Base-by-base conservation (phyloP, 345 rosid species). In the Passiflora organensis region DNA sequence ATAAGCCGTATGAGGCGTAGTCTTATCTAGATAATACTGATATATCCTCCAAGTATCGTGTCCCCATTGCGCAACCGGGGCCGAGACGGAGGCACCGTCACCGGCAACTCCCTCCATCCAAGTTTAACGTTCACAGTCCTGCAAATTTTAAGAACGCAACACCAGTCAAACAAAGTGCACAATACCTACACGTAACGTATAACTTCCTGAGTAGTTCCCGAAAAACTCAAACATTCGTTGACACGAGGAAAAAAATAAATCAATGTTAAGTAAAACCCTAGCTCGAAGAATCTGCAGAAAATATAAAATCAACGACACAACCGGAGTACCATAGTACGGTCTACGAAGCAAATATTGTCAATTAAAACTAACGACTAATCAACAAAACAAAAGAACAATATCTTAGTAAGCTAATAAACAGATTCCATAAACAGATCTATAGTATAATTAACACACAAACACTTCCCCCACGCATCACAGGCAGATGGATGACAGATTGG, bases 21-120 rank as follows among this genome's bases (percentile, higher is more conserved):
- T 80, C 78, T 88, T 89, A 67, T 91, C 98, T 4, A 91, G 82
- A 78, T 82, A 87, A 62, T 88, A 82, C 75, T 86, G 96, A 65
- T 80, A 88, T 38, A 80, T 51, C 80, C 88, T 82, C 90, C 87
- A 84, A n/a, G 76, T 81, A 44, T 88, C 81, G 28, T 86, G 76
- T 37, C 76, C 85, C 79, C 78, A 69, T 72, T 80, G 81, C 19
- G 82, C 77, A 32, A 85, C 76, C 55, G 95, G 91, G 15, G n/a
- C n/a, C n/a, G n/a, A n/a, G 91, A 72, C 17, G 81, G 78, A 11
- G n/a, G n/a, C n/a, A n/a, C n/a, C n/a, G n/a, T 79, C 87, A 25
- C 80, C 83, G 62, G 95, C 93, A 36, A 64, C 46, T 77, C 85
- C 89, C 62, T 86, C 96, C 98, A 91, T 88, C 62, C 48, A 59